Conservation (phyloP, 148 eudicot genomes). For the Suaeda aralocaspica region DNA sequence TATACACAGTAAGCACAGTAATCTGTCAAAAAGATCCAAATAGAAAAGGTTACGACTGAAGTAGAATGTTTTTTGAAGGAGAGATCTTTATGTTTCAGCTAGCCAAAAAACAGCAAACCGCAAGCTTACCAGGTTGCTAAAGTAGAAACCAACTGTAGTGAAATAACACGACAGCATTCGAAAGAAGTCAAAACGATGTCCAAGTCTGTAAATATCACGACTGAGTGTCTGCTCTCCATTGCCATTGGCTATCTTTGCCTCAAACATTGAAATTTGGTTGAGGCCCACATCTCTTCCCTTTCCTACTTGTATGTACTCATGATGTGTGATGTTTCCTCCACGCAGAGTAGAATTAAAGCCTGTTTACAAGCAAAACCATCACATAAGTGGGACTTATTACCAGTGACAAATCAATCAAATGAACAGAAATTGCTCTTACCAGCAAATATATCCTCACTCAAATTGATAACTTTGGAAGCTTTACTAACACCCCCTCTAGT, state of each 20-base stretch:
- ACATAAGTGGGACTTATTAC: slow-evolving; percentile 11
- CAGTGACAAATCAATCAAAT: background rate
- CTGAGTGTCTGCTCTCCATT: slow-evolving; percentile 98
- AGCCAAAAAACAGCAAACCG: background rate
- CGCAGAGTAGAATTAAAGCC: slow-evolving; percentile 99
- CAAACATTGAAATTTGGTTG: slow-evolving; percentile 93
- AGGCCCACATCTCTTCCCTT: slow-evolving; percentile 99
- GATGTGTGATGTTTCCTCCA: slow-evolving; percentile 98
- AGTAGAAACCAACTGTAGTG: slow-evolving; percentile 94
- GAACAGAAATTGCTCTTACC: slow-evolving; percentile 41
- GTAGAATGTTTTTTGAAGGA: too few species aligned
- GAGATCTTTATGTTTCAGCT: background rate
- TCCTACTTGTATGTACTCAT: slow-evolving; percentile 98
- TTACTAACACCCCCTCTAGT: slow-evolving; percentile 98
- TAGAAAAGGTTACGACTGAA: slow-evolving; percentile 4
- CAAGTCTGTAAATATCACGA: slow-evolving; percentile 93
- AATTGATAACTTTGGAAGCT: slow-evolving; percentile 90
- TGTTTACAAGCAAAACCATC: slow-evolving; percentile 24
- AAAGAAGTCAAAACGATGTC: slow-evolving; percentile 97
- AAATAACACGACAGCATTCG: slow-evolving; percentile 95
- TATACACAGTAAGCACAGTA: slow-evolving; percentile 89
- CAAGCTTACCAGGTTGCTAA: slow-evolving; percentile 78
- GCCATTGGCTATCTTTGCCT: slow-evolving; percentile 98
- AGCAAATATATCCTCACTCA: slow-evolving; percentile 99
- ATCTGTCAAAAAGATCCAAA: slow-evolving; percentile 45